Base-by-base conservation (phyloP, 2,329 filamentous ascomycete species). In the Aspergillus texensis region DNA sequence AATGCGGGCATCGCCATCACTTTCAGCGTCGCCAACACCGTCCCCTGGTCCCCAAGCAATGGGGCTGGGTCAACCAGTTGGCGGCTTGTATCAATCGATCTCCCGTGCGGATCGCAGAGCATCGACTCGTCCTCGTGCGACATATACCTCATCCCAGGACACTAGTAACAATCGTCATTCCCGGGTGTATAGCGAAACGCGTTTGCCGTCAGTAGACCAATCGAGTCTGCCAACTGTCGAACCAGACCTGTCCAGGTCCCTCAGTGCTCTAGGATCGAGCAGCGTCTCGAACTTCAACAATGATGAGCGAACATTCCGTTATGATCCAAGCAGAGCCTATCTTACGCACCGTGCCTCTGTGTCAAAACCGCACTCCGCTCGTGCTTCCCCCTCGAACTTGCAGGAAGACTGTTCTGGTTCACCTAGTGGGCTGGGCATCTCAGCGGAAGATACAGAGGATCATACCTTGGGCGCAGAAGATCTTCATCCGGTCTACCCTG, bases 121-220 rank as follows among this genome's bases (percentile, higher is more conserved):
- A 82, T 60, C 86, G 0, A 79, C 83, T 39, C 77, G 82, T 52
- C 82, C 66, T 61, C 78, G 63, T 73, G 80, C 46, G 75, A 79
- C 65, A 67, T 78, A 70, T 70, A 71, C 70, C 24, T 62, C 72
- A 3, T 66, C 73, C 34, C 77, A 78, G 45, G 78, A 79, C 62
- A 59, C 65, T 21, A 73, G 72, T 65, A 77, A 74, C 28, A 80
- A 81, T 50, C 81, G 83, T 1, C 89, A 91, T 73, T 81, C 82
- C 8, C 85, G 89, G 59, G 85, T 88, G 55, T 84, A 84, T 41
- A 91, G 88, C 74, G 88, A 90, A 64, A 85, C 86, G 34, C 84
- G 83, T 41, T 77, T 88, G 32, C 81, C 82, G 10, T 78, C 80
- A 32, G 79, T 80, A 5, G 56, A 68, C 34, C 69, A 77, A 50